These are phyloP conservation scores for Pyrenophora graminea DNA, from an alignment of 2,329 filamentous ascomycete species.

Conservation along the genomic window DNA sequence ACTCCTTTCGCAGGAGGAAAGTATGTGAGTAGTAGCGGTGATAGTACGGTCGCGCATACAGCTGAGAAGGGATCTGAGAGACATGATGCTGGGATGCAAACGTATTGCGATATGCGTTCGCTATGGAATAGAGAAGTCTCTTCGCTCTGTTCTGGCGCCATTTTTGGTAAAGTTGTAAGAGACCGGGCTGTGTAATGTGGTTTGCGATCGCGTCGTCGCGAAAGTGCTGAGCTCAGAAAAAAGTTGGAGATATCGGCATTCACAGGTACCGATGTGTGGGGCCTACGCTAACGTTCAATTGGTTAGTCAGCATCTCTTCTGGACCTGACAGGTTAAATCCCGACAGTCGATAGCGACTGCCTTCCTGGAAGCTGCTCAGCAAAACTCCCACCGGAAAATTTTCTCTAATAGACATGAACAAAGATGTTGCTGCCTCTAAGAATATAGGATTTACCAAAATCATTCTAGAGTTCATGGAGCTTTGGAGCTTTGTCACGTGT, in stretches of 20 bases:
- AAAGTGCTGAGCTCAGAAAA: constrained; percentile 24
- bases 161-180: constrained; percentile 13
- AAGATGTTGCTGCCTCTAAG: too few species aligned
- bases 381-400: too few species aligned
- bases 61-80: constrained; percentile 72
- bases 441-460: too few species aligned
- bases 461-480: too few species aligned
- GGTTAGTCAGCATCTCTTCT: constrained; percentile 5
- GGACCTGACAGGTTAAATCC: too few species aligned
- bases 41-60: constrained; percentile 73
- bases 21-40: constrained; percentile 76
- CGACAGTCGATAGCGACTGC: too few species aligned
- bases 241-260: constrained; percentile 36
- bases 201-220: constrained; percentile 24
- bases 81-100: constrained; percentile 72
- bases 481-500: too few species aligned
- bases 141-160: constrained; percentile 31
- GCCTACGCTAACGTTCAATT: constrained; percentile 3
- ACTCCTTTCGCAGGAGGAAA: constrained; percentile 73
- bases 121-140: constrained; percentile 65
- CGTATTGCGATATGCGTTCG: constrained; percentile 79
- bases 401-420: too few species aligned
- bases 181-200: constrained; percentile 4
- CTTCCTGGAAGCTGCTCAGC: too few species aligned
- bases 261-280: constrained; percentile 15